Base-by-base conservation (phyloP, 306 rosid species). In the Quercus engelmannii region DNA sequence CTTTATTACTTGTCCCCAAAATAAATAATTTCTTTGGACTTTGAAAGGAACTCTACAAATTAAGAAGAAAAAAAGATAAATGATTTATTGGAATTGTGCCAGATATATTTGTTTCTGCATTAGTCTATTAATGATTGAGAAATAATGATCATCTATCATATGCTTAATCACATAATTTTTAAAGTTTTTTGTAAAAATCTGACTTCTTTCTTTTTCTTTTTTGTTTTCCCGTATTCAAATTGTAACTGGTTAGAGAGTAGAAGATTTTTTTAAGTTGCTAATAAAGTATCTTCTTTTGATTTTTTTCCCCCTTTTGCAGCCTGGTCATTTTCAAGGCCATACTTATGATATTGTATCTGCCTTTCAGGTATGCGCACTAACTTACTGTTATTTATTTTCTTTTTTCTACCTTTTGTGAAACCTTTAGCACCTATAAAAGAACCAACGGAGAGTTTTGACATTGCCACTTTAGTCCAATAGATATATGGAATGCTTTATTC, bases 241-340 rank as follows among this genome's bases (percentile, higher is more conserved):
- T 59, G 65, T 9, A 59, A 3, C 30, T 59, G 18, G 65, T 59
- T 11, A 59, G 65, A 59, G 65, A 59, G 5, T 49, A 49, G 54
- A 49, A 2, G 31, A 10, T 59, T 59, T 23, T 59, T 59, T 41
- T 41, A 21, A 11, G 65, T 9, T 59, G 65, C 65, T 59, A 59
- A 59, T 11, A 11, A 23, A 59, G 31, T 78, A 13, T 64, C 43
- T 64, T 17, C 46, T 55, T 46, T 80, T 41, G 31, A 28, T 41
- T 76, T 18, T 80, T 41, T 41, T 41, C 0, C 12, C 46, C 46
- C 68, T 75, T 55, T 86, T 87, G 77, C 97, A 92, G 98, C 98
- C 98, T 61, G 98, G 98, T 62, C 94, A 92, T 78, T 91, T 86
- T 83, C 86, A 94, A 83, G 98, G 97, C 6, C 74, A 91, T 69